These are phyloP conservation scores for Pseudoneurospora amorphoporcata DNA, from an alignment of 495 filamentous ascomycete species.

Conservation along the genomic window DNA sequence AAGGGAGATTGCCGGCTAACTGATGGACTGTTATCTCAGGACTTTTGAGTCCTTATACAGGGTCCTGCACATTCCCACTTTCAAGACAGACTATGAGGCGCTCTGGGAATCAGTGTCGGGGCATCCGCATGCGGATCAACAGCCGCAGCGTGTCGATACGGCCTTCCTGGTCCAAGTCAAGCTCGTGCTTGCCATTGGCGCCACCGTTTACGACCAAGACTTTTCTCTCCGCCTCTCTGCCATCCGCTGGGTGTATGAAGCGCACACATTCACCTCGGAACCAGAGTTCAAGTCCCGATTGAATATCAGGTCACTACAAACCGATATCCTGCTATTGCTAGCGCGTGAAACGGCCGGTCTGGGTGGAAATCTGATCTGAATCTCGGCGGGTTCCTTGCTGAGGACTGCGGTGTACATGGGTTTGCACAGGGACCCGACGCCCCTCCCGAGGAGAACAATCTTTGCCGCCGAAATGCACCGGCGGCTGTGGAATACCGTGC, in stretches of 20 bases:
- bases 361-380: conserved; percentile 12
- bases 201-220: conserved; percentile 7
- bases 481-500: conserved; percentile 51
- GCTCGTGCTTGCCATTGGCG: conserved; percentile 17
- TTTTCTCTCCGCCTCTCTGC: conserved; percentile 15
- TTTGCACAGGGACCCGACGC: conserved; percentile 14
- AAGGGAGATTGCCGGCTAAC: conserved; percentile 34
- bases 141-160: background rate
- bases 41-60: conserved; percentile 40
- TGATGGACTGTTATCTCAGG: conserved; percentile 37
- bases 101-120: conserved; percentile 18
- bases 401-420: conserved; percentile 20
- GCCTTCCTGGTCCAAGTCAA: conserved; percentile 14
- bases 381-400: conserved; percentile 6
- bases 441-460: conserved; percentile 10
- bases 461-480: conserved; percentile 50
- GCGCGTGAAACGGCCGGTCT: conserved; percentile 13
- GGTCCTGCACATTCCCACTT: conserved; percentile 48
- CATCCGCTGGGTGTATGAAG: conserved; percentile 17
- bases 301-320: conserved; percentile 9
- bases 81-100: conserved; percentile 29
- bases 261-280: conserved; percentile 11
- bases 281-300: conserved; percentile 15
- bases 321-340: conserved; percentile 10
- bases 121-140: background rate